These are phyloP conservation scores for Stagonosporopsis tanaceti DNA, from an alignment of 2,329 filamentous ascomycete genomes.

Conservation along the genomic window DNA sequence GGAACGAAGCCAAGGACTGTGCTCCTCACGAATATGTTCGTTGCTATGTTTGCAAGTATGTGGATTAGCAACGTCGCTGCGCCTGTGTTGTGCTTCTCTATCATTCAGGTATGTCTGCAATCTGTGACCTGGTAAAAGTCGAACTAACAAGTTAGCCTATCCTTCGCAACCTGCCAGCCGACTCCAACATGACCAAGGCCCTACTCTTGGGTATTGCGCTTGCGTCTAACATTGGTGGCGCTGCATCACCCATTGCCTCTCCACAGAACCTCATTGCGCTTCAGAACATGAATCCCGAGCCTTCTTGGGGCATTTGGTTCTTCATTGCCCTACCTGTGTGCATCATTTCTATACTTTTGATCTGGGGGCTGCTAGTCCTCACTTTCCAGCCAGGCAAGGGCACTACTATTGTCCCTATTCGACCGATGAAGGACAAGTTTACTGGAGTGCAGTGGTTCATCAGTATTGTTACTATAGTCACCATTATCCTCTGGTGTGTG, in stretches of 20 bases:
- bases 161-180: slow-evolving; percentile 87
- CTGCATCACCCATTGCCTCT: slow-evolving; percentile 94
- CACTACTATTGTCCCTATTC: slow-evolving; percentile 89
- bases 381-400: slow-evolving; percentile 86
- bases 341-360: slow-evolving; percentile 83
- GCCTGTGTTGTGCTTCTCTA: slow-evolving; percentile 95
- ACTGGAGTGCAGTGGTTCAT: slow-evolving; percentile 94
- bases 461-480: slow-evolving; percentile 78
- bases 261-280: slow-evolving; percentile 97
- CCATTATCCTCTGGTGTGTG: slow-evolving; percentile 91
- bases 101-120: slow-evolving; percentile 76
- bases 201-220: slow-evolving; percentile 95
- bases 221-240: slow-evolving; percentile 93
- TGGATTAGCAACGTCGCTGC: slow-evolving; percentile 98
- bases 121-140: accelerated
- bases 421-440: slow-evolving; percentile 87
- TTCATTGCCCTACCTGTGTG: slow-evolving; percentile 94
- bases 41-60: slow-evolving; percentile 97
- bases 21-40: slow-evolving; percentile 97
- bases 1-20: slow-evolving; percentile 90
- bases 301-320: slow-evolving; percentile 96
- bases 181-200: slow-evolving; percentile 93
- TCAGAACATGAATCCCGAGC: slow-evolving; percentile 90
- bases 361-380: slow-evolving; percentile 85
- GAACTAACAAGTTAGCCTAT: slow-evolving; percentile 71